Percentiles rank a stretch among this genome's conserved stretches.
phyloP scores from a whole-genome alignment of 257 asterid species.

The Datura wrightii region DNA sequence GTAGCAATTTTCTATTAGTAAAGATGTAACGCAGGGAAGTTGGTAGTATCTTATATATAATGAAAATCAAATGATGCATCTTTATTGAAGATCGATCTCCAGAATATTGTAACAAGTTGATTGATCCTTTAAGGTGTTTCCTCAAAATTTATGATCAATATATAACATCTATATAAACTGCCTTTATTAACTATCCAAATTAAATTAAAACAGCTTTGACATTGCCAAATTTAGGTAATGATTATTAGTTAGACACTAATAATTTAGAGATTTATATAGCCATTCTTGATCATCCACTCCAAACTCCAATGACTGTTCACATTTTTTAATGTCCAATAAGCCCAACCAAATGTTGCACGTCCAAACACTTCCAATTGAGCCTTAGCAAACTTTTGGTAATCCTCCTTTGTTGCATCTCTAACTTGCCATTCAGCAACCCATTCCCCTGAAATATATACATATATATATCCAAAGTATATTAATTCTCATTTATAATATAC shows the following conservation, averaged over 20 bases:
- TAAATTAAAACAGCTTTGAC: background rate
- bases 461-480: background rate
- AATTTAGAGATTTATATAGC: constrained; percentile 53
- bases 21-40: too few species aligned
- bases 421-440: constrained; percentile 84
- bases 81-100: background rate
- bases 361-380: constrained; percentile 71
- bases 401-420: constrained; percentile 52
- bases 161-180: background rate
- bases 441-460: constrained; percentile 55
- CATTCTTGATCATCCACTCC: constrained; percentile 80
- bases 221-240: background rate
- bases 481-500: background rate
- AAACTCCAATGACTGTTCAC: constrained; percentile 46
- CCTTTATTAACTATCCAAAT: background rate
- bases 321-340: constrained; percentile 69
- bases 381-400: constrained; percentile 52
- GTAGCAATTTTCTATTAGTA: too few species aligned
- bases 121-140: background rate
- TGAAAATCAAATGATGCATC: background rate
- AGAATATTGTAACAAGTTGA: background rate
- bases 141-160: background rate
- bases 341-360: constrained; percentile 75
- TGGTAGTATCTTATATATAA: background rate
- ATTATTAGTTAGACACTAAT: too few species aligned